A percentile compares a stretch with the other conserved stretches of the same genome.
phyloP scores from a whole-genome alignment of 1,139 yeast species.

The Nakaseomyces uthaithaninus region DNA sequence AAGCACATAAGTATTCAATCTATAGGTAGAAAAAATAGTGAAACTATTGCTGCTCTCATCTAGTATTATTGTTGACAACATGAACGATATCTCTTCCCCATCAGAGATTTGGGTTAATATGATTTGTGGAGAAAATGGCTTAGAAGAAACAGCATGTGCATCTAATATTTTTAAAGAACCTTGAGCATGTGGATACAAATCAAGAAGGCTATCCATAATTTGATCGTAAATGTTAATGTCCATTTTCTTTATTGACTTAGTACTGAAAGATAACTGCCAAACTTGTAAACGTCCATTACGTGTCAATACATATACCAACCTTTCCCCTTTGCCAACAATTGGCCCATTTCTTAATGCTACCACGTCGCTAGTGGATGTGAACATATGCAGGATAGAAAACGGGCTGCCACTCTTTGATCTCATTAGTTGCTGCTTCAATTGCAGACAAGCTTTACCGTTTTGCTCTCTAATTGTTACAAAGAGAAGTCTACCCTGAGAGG shows the following conservation, averaged over 20 bases:
- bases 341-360: constrained; percentile 54
- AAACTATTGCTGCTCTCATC: constrained; percentile 48
- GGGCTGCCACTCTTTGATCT: constrained; percentile 32
- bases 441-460: constrained; percentile 52
- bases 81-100: constrained; percentile 34
- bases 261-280: constrained; percentile 43
- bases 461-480: constrained; percentile 59
- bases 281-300: constrained; percentile 38
- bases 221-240: constrained; percentile 34
- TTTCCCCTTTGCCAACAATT: constrained; percentile 46
- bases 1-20: constrained; percentile 38
- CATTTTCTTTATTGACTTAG: constrained; percentile 35
- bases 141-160: constrained; percentile 34
- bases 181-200: constrained; percentile 38
- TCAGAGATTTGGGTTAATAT: constrained; percentile 39
- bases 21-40: constrained; percentile 54
- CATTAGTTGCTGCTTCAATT: constrained; percentile 26
- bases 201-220: constrained; percentile 36
- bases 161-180: constrained; percentile 45
- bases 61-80: constrained; percentile 44
- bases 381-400: constrained; percentile 19
- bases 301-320: constrained; percentile 37
- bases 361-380: constrained; percentile 37
- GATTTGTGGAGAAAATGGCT: constrained; percentile 38
- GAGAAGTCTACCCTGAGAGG: constrained; percentile 60